Evolutionary conservation across 352 stramenopile genomes (phyloP), one percentile per base, ranked within the genome.

Genomic region (Hyaloperonospora brassicae): DNA sequence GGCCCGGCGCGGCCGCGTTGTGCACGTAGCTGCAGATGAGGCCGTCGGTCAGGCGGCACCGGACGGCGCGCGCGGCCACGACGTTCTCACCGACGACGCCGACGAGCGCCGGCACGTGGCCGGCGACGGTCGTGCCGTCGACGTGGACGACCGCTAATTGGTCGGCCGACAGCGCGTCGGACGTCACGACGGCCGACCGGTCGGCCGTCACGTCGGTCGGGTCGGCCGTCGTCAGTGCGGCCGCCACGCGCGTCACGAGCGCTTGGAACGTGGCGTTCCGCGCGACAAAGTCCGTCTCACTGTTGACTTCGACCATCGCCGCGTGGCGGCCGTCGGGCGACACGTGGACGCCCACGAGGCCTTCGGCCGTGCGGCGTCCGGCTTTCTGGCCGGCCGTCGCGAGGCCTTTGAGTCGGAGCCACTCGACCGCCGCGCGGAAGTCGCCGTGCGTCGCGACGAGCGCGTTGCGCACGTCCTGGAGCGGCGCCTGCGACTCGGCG

Each of bases 261-360:
- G 73, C 72, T 59, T 93, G 75, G 72, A 97, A 97, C 43, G 83
- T 92, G 38, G 87, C 85, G 73, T 97, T 95, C 73, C 89, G 90
- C 22, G 86, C 89, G 51, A 97, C 90, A 64, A 98, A 98, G 68
- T 98, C 89, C 24, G 89, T 98, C 72, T 98, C 87, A 45, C 83
- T 96, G 74, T 98, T 98, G 57, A 97, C 76, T 70, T 98, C 87
- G 24, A 97, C 86, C 70, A 98, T 90, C 39, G 87, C 87, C 8
- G 56, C 64, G 24, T 8, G 14, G 31, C 59, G 57, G 14, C 56
- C 60, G 38, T 41, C 47, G 10, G 59, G 40, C 42, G 73, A 73
- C 43, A 70, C 66, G 41, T 91, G 62, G n/a, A 88, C 64, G 36
- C 70, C 71, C 11, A 93, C 70, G 11, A 92, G 75, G 2, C 86